These are phyloP conservation scores for Aspergillus fructus DNA, from an alignment of 2,329 filamentous ascomycete species.

Conservation along the genomic window DNA sequence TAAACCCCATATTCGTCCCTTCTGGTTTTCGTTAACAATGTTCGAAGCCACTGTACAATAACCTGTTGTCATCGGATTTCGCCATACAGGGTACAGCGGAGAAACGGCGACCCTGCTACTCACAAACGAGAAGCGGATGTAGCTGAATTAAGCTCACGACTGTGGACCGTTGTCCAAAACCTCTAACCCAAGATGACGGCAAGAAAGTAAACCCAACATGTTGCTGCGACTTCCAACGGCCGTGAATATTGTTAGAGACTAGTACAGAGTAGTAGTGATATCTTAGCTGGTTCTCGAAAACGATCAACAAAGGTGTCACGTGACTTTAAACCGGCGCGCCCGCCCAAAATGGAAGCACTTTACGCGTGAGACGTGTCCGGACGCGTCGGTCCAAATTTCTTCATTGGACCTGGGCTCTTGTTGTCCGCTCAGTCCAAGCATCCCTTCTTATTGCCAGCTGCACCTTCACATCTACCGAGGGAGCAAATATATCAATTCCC, in stretches of 20 bases:
- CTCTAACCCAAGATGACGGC: no score
- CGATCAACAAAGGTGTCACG: neutral
- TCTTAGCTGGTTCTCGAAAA: neutral
- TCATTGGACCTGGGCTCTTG: constrained; percentile 13
- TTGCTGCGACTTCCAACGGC: no score
- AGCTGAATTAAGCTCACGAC: neutral
- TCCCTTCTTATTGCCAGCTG: constrained; percentile 2
- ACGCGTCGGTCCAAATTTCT: constrained; percentile 22
- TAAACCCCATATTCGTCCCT: no score
- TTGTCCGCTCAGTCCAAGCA: constrained; percentile 23
- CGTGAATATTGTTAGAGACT: no score
- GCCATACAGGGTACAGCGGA: neutral
- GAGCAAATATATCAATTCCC: constrained; percentile 11
- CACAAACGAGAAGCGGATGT: neutral
- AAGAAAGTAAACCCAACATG: neutral
- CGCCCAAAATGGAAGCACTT: constrained; percentile 29
- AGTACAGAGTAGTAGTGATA: no score
- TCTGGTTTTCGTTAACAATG: neutral
- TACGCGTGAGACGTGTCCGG: constrained; percentile 31
- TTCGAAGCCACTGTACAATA: neutral
- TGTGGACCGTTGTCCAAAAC: no score
- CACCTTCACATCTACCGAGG: neutral
- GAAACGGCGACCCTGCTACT: neutral
- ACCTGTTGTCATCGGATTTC: neutral
- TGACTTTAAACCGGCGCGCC: constrained; percentile 17